Evolutionary conservation across 495 filamentous ascomycete genomes (phyloP), one percentile per base, ranked within the genome.

Genomic region (Xylaria telfairii): DNA sequence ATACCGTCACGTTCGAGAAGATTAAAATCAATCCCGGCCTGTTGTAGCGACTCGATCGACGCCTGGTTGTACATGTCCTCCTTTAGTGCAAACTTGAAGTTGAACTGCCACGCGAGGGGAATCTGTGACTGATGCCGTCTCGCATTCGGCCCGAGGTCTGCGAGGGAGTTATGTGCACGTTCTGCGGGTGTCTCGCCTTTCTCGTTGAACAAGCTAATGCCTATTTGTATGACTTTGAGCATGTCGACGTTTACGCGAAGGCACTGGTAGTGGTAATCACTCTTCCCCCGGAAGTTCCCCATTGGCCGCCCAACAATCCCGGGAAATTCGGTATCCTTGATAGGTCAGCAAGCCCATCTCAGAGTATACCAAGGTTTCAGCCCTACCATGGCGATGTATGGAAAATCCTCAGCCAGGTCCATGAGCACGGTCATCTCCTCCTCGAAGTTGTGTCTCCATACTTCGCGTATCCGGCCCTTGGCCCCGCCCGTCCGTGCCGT

Each of bases 181-280:
- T 90, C 86, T 12, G 92, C 93, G 8, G 92, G 92, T 12, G 92
- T 88, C 68, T 98, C 92, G 46, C 96, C 96, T 65, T 96, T 90
- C 61, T 92, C 85, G 64, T 92, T 91, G 82, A 97, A 97, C 39
- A 99, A 82, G 1, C 95, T 97, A 72, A 99, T 92, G 56, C 96
- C 96, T 51, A 99, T 90, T 77, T 99, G 96, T 71, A 99, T 97
- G 73, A 98, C 93, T 78, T 96, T 97, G 60, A 99, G 87, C 72
- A 99, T 87, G 79, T 99, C 96, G 76, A 98, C 95, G 78, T 99
- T 99, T 74, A 93, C 96, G 63, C 96, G 92, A 32, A 99, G 89
- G 63, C 94, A 97, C 83, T 99, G 96, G 82, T 99, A 99, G 77
- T 99, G 96, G 78, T 98, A 99, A 74, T 97, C 94, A 51, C 94